Percentiles rank a stretch among this genome's conserved stretches.
Conservation (phyloP, 306 rosid species). For the Rosa persica region DNA sequence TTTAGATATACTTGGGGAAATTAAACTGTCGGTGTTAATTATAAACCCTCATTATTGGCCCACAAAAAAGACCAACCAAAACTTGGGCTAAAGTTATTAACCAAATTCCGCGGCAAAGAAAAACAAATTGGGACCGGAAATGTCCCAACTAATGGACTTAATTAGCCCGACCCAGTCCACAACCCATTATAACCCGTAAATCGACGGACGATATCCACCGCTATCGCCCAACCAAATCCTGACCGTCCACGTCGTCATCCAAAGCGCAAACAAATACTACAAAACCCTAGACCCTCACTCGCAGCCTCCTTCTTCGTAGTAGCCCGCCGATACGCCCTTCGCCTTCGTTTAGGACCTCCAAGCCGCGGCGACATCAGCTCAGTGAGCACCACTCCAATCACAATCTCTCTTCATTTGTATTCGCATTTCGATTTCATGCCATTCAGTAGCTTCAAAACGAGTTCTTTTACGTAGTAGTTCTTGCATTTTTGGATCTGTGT, state of each 20-base stretch:
- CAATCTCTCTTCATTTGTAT: not conserved
- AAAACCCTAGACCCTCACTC: conserved; percentile 34
- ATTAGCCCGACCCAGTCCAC: not conserved
- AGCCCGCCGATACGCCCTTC: conserved; percentile 31
- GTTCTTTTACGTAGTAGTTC: too few relatives aligned
- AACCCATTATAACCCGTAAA: not conserved
- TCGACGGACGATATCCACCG: conserved; percentile 17
- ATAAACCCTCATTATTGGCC: too few relatives aligned
- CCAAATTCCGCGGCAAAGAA: not conserved
- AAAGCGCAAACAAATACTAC: not conserved
- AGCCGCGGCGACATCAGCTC: not conserved
- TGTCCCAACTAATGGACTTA: not conserved
- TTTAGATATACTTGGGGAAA: too few relatives aligned
- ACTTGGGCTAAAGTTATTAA: not conserved
- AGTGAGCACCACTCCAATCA: conserved; percentile 11
- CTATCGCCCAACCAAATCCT: not conserved
- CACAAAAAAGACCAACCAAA: not conserved
- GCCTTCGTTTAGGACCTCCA: not conserved
- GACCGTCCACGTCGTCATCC: conserved; percentile 15
- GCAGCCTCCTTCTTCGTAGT: not conserved
- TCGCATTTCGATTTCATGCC: not conserved
- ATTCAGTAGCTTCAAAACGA: too few relatives aligned
- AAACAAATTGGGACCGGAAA: too few relatives aligned
- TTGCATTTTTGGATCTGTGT: not conserved
- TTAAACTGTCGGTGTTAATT: too few relatives aligned